Base-by-base conservation (phyloP, 805 yeast genomes). In the Zygotorulaspora chibaensis region DNA sequence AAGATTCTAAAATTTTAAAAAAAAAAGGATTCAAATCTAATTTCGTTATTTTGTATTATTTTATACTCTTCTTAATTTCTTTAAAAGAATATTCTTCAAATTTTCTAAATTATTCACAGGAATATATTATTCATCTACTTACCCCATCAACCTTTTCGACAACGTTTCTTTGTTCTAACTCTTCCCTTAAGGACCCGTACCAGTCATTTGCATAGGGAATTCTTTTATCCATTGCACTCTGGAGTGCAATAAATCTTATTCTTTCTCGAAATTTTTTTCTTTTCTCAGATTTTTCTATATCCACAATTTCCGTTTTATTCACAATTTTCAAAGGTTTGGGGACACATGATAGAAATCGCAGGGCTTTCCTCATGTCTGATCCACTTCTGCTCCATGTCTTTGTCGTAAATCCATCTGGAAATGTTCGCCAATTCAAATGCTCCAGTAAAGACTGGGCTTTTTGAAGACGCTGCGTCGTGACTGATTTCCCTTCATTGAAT, bases 161-260 rank as follows among this genome's bases (percentile, higher is more conserved):
- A 18, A 58, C 41, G 1, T 44, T 37, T 42, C 72, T 53, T 2
- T 54, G 50, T 11, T 43, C 43, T n/a, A 69, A 51, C 28, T 68
- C 72, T 2, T 53, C 40, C 36, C 58, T 62, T 31, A 70, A 42
- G 2, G 67, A 62, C 1, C 36, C 46, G 39, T 62, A 63, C 40
- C 60, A 63, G 36, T 68, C 64, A 11, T 59, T 49, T 1, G 62
- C 65, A 46, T 67, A 68, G 1, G 63, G 59, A 2, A 62, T 43
- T 40, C 67, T 57, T 25, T 62, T 54, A 11, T 53, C 48, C 62
- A 67, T 60, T 47, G 58, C 61, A 43, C 49, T 56, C 29, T 54
- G 54, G 5, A 62, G 17, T 1, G 67, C 63, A 29, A 57, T 51
- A 13, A 44, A 43, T 23, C 51, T 40, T n/a, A 57, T 54, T 26